Evolutionary conservation across 805 yeast species (phyloP).

Genomic region (Myxozyma monticola): DNA sequence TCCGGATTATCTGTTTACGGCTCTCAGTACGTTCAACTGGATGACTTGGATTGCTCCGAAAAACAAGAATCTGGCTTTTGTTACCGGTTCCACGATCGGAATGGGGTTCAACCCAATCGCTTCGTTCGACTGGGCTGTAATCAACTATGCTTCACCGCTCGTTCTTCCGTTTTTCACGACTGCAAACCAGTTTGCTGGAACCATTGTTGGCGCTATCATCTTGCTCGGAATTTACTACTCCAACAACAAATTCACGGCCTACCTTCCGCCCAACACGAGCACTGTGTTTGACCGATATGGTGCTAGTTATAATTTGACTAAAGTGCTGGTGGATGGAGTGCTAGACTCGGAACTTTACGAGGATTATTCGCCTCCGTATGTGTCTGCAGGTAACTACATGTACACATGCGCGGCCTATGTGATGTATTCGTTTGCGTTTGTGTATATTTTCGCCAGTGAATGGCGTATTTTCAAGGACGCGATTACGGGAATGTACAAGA

Average conservation of each 20-base stretch:
- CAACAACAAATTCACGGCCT: conserved; percentile 47
- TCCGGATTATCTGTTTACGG: conserved; percentile 61
- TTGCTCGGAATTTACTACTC: conserved; percentile 55
- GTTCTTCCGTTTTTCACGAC: conserved; percentile 45
- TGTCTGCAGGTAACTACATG: conserved; percentile 53
- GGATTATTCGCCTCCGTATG: conserved; percentile 61
- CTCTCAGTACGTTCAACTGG: conserved; percentile 59
- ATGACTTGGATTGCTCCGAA: conserved; percentile 64
- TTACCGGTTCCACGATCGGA: conserved; percentile 66
- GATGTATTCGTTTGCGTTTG: conserved; percentile 53
- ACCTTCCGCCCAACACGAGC: conserved; percentile 50
- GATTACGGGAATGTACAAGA: conserved; percentile 3
- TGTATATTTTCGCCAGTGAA: conserved; percentile 49
- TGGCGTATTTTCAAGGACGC: conserved; percentile 13
- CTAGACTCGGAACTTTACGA: conserved; percentile 52
- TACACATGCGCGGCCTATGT: conserved; percentile 54
- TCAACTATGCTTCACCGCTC: conserved; percentile 44
- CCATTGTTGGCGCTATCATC: conserved; percentile 52
- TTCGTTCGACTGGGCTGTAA: conserved; percentile 62
- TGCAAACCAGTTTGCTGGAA: conserved; percentile 43
- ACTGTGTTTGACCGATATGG: conserved; percentile 38
- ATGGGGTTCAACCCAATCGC: conserved; percentile 65
- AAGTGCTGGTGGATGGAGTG: conserved; percentile 45
- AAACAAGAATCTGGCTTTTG: conserved; percentile 58
- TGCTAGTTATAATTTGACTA: conserved; percentile 48